Conservation (phyloP, 306 rosid species). For the Pyrus bretschneideri region DNA sequence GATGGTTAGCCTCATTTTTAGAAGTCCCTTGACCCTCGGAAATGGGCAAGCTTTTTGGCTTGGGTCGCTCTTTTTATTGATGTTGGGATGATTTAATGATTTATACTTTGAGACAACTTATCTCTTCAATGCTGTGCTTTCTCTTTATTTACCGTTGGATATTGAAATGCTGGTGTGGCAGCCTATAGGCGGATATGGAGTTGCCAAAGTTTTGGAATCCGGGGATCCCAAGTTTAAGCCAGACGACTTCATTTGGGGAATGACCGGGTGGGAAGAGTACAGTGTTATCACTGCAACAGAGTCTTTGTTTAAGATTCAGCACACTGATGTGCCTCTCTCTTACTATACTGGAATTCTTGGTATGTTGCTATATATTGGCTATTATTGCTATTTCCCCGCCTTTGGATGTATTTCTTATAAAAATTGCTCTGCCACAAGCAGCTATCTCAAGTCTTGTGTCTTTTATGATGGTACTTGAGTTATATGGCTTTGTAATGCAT, state of each 20-base stretch:
- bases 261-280: constrained; percentile 53
- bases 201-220: constrained; percentile 40
- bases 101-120: background rate
- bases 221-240: constrained; percentile 34
- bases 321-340: constrained; percentile 39
- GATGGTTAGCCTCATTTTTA: background rate
- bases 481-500: background rate
- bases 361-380: background rate
- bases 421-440: no score
- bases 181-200: constrained; percentile 27
- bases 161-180: background rate
- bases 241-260: constrained; percentile 45
- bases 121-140: background rate
- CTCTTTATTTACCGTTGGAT: background rate
- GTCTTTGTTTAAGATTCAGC: constrained; percentile 33
- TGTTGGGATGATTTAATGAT: background rate
- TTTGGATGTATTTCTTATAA: no score
- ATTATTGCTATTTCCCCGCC: no score
- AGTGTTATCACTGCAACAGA: constrained; percentile 21
- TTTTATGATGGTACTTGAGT: background rate
- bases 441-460: background rate
- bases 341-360: constrained; percentile 31
- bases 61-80: background rate
- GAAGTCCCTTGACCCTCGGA: no score
- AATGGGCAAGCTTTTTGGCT: no score